These are phyloP conservation scores for Dionaea muscipula DNA, from an alignment of 179 eudicot genomes.

Conservation along the genomic window DNA sequence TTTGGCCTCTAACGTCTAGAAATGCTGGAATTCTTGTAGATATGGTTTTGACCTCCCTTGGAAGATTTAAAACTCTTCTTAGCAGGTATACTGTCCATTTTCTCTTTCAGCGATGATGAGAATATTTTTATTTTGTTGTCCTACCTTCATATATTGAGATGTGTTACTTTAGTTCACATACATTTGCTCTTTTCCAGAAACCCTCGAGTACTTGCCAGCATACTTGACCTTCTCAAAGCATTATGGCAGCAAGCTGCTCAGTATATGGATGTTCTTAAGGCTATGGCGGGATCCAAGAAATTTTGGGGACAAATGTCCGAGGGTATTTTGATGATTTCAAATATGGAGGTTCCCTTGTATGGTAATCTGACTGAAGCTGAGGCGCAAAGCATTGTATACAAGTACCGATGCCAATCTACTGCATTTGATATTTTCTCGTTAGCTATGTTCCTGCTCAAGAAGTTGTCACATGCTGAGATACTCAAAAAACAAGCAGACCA, in stretches of 20 bases:
- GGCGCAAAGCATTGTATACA: conserved; percentile 27
- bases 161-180: too few species aligned
- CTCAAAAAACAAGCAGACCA: conserved; percentile 28
- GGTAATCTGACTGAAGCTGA: conserved; percentile 27
- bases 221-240: conserved; percentile 56
- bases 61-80: conserved; percentile 34
- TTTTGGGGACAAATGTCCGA: conserved; percentile 63
- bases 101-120: background rate
- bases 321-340: conserved; percentile 19
- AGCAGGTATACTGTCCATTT: conserved; percentile 34
- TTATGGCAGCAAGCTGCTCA: conserved; percentile 86
- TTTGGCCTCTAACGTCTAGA: conserved; percentile 23
- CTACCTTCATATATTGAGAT: too few species aligned
- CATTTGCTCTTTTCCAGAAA: conserved; percentile 36
- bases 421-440: conserved; percentile 54
- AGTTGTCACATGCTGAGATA: conserved; percentile 41
- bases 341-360: conserved; percentile 17
- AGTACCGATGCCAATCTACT: conserved; percentile 47
- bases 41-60: conserved; percentile 38
- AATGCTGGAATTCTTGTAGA: conserved; percentile 33
- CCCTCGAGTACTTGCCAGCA: conserved; percentile 36
- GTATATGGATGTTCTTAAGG: conserved; percentile 46
- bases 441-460: conserved; percentile 69
- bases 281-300: conserved; percentile 41
- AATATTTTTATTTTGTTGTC: too few species aligned